Evolutionary conservation across 2,329 filamentous ascomycete species (phyloP), one percentile per base, ranked within the genome.

Genomic region (Aspergillus versicolor): DNA sequence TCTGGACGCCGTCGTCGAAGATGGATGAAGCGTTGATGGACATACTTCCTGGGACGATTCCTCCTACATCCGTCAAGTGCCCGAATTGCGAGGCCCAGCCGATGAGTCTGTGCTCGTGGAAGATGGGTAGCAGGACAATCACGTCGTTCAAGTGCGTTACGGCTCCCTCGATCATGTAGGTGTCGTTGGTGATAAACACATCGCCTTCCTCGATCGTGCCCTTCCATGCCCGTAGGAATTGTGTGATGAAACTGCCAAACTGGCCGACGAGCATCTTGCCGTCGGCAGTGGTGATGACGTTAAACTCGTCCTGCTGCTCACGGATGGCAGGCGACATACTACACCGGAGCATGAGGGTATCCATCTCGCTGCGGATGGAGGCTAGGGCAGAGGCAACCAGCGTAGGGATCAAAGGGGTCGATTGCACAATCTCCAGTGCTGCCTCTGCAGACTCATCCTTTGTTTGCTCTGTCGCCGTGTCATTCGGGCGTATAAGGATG

Each of bases 191-290:
- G 38, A 82, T 73, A 55, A 81, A 82, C 1, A 81, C 65, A 51
- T 82, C 79, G 1, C 78, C 79, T 53, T 81, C 78, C 47, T 81
- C 75, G 44, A 82, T 73, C 0, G 75, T 74, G 1, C 76, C 78
- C n/a, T 73, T 71, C 78, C 78, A 81, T 2, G 71, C 67, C 2
- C 73, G 63, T n/a, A 82, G 63, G 52, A 82, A 81, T 42, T 78
- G 72, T 1, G 72, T 72, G 58, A 81, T 81, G 60, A 81, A 81
- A 58, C 77, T 79, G 3, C 79, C 79, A 37, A 82, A 81, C 48
- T 82, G 79, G 0, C 79, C 79, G 6, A 79, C 79, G 0, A 82
- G 71, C 79, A 82, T 82, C 59, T 81, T 74, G 4, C 79, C 79
- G 1, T 72, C 65, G 1, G 70, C 69, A 42, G 80, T 78, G 4